Conservation (phyloP, 1,284 basidiomycete species). For the Boletus hoseneyae region DNA sequence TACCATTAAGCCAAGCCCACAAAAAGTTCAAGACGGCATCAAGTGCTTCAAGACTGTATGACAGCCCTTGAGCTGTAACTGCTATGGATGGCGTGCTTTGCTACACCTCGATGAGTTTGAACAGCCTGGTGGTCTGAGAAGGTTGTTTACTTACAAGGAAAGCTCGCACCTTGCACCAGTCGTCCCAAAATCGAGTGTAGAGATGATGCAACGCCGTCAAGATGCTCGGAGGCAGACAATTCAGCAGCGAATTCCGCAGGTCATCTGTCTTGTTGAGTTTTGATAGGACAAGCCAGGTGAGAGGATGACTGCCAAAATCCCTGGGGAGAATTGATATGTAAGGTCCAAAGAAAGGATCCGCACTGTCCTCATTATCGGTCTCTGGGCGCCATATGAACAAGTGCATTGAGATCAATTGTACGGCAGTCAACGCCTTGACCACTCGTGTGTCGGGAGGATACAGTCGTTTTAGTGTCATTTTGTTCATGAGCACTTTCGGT, state of each 20-base stretch:
- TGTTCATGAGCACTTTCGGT: conserved; percentile 65
- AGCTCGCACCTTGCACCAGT: conserved; percentile 49
- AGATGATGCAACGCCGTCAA: conserved; percentile 46
- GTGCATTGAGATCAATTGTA: conserved; percentile 61
- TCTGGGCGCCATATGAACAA: conserved; percentile 51
- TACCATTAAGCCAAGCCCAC: conserved; percentile 87
- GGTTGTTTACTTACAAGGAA: conserved; percentile 43
- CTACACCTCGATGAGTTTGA: conserved; percentile 8
- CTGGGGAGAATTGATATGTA: conserved; percentile 74
- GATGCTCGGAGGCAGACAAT: conserved; percentile 50
- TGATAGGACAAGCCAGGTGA: conserved; percentile 59
- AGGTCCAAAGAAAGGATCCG: conserved; percentile 63
- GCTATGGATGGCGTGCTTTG: conserved; percentile 8
- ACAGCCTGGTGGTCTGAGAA: not conserved
- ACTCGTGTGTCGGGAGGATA: conserved; percentile 39
- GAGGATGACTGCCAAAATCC: conserved; percentile 70
- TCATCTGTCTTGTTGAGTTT: conserved; percentile 8
- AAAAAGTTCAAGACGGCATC: conserved; percentile 39
- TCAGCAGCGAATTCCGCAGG: conserved; percentile 35
- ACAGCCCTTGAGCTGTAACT: not conserved
- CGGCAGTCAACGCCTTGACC: conserved; percentile 45
- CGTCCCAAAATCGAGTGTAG: conserved; percentile 51
- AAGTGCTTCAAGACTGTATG: conserved; percentile 15
- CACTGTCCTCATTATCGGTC: conserved; percentile 35
- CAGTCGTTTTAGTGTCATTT: conserved; percentile 53